Evolutionary conservation across 257 asterid species (phyloP), one percentile per base, ranked within the genome.

Genomic region (Osmanthus fragrans): DNA sequence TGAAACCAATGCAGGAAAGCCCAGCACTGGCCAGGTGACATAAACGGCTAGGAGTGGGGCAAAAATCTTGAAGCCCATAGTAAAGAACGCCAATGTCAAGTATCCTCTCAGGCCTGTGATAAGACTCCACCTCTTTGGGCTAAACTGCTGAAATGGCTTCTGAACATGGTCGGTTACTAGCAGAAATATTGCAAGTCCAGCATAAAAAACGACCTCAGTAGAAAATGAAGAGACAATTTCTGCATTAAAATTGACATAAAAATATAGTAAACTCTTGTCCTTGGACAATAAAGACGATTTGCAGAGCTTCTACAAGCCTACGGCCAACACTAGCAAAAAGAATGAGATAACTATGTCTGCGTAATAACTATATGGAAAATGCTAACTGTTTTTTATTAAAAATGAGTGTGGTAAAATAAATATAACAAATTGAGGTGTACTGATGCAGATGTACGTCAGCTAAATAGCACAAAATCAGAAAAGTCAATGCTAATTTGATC

Each of bases 121-220:
- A 36, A 93, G 97, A 82, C 97, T 86, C 99, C 99, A 96, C 83
- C 97, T 86, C 83, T 88, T 96, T 71, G 97, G 42, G 86, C 96
- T 90, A 78, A 89, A 90, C 79, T 92, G 86, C 81, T 92, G 94
- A 84, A 93, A 96, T 71, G 99, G 99, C 89, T 87, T 96, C 66
- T 93, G 99, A 27, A 90, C 86, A 0, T 71, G 87, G 25, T 89
- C 88, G 1, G 98, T 88, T 29, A 96, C 80, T 29, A 75, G 54
- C 12, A 96, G 85, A 86, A 89, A 96, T 77, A 84, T 42, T 15
- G 92, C 93, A 39, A 96, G 88, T 77, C 98, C 99, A 51, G 87
- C 85, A 63, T 90, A 96, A 76, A 96, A 92, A 74, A 87, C 80
- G 67, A 85, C 70, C 84, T 96, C 98, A 1, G 90, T 83, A 56